These are phyloP conservation scores for Penicillium malachiteum DNA, from an alignment of 495 filamentous ascomycete species.

Conservation along the genomic window DNA sequence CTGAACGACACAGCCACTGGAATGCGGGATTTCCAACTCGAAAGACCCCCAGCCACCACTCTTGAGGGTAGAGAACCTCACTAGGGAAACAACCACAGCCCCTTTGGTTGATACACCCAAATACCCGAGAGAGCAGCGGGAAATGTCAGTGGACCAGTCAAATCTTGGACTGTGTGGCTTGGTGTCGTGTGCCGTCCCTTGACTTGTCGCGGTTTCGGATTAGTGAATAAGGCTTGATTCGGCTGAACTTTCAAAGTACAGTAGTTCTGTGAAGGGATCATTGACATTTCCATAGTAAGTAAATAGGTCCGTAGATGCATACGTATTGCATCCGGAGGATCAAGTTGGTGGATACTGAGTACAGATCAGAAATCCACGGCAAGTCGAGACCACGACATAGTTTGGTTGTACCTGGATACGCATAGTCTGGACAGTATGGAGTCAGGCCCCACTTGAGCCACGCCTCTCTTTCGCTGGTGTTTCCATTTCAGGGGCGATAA, in stretches of 20 bases:
- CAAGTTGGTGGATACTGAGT: not conserved
- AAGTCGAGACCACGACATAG: not conserved
- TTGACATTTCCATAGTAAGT: no score
- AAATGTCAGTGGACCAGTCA: not conserved
- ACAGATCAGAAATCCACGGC: not conserved
- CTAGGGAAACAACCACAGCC: not conserved
- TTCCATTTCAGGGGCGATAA: not conserved
- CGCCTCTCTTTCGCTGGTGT: not conserved
- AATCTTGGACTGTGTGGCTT: not conserved
- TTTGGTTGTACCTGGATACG: not conserved
- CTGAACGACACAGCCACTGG: not conserved
- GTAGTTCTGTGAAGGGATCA: not conserved
- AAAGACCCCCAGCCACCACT: conserved; percentile 4
- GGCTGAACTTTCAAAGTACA: not conserved
- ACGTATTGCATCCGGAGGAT: not conserved
- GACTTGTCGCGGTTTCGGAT: conserved; percentile 2
- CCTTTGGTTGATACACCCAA: not conserved
- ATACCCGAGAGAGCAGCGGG: not conserved
- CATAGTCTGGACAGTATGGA: not conserved
- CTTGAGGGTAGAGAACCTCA: not conserved
- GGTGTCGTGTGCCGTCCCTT: conserved; percentile 2
- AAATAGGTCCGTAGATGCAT: not conserved
- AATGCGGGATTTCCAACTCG: not conserved
- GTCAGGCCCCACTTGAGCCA: not conserved
- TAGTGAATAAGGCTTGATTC: conserved; percentile 4